phyloP scores from a whole-genome alignment of 371 early-diverging fungal species.

The Actinomortierella ambigua region DNA sequence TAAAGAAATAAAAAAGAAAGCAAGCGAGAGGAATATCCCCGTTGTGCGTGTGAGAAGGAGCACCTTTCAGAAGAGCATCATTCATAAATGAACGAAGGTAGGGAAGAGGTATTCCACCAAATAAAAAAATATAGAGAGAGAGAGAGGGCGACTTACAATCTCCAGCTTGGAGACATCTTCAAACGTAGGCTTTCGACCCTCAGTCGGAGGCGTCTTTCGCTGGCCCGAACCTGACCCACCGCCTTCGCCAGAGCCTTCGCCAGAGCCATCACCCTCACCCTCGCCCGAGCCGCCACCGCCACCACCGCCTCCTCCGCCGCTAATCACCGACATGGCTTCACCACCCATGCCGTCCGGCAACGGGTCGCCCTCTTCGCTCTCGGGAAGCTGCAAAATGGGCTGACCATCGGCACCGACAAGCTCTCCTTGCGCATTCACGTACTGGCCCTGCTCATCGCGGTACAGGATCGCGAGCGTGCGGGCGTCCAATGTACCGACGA shows the following conservation, averaged over 20 bases:
- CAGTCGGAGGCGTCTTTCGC: slow-evolving; percentile 52
- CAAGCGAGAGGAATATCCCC: slow-evolving; percentile 33
- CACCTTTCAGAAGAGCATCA: slow-evolving; percentile 51
- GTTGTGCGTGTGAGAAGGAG: slow-evolving; percentile 63
- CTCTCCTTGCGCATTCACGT: slow-evolving; percentile 29
- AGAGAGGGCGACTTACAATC: slow-evolving; percentile 52
- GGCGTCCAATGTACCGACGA: slow-evolving; percentile 73
- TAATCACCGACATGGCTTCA: neutral
- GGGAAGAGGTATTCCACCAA: neutral
- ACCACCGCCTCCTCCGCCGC: slow-evolving; percentile 47
- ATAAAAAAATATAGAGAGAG: neutral
- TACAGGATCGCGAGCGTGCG: slow-evolving; percentile 68
- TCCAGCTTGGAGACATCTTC: slow-evolving; percentile 67
- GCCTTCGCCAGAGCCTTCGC: slow-evolving; percentile 45
- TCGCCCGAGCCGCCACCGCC: slow-evolving; percentile 50
- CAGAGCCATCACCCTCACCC: slow-evolving; percentile 43
- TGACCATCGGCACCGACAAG: slow-evolving; percentile 35
- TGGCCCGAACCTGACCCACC: slow-evolving; percentile 48
- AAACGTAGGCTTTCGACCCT: slow-evolving; percentile 69
- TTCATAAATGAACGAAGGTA: slow-evolving; percentile 41
- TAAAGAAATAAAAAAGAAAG: slow-evolving; percentile 3
- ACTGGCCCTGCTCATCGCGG: slow-evolving; percentile 56
- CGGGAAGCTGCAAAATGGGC: slow-evolving; percentile 11
- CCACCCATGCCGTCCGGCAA: slow-evolving; percentile 25
- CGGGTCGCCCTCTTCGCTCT: slow-evolving; percentile 11